Conservation (phyloP, 345 rosid genomes). For the Populus simonii region DNA sequence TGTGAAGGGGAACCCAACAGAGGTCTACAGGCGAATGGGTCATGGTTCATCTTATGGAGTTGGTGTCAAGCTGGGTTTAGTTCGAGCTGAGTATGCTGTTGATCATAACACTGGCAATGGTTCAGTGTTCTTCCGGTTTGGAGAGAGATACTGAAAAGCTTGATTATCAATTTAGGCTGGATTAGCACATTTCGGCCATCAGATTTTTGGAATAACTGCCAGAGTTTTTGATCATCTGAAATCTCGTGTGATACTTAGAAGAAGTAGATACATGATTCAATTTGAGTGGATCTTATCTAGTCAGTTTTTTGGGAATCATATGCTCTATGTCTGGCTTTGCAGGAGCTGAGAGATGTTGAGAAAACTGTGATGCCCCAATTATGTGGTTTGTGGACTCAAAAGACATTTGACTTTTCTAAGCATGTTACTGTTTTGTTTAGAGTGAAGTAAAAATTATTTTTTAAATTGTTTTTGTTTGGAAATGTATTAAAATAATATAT, state of each 20-base stretch:
- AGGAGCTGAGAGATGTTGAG: neutral
- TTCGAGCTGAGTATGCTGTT: slow-evolving; percentile 90
- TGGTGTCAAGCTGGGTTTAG: slow-evolving; percentile 84
- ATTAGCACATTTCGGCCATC: slow-evolving; percentile 12
- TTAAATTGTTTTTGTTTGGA: too few species aligned
- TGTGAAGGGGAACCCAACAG: slow-evolving; percentile 97
- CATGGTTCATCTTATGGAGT: slow-evolving; percentile 89
- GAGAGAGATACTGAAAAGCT: slow-evolving; percentile 71
- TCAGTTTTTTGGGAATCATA: neutral
- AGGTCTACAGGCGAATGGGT: slow-evolving; percentile 85
- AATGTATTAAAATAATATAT: too few species aligned
- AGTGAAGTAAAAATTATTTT: too few species aligned
- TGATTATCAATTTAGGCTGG: slow-evolving; percentile 2
- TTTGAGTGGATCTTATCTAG: slow-evolving; percentile 9
- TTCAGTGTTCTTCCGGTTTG: slow-evolving; percentile 87
- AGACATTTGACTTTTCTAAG: neutral
- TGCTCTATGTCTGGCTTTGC: neutral
- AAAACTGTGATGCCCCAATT: neutral
- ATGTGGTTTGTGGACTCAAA: neutral
- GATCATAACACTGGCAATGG: slow-evolving; percentile 91
- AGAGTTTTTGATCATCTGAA: neutral
- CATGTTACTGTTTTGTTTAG: neutral
- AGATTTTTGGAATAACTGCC: slow-evolving; percentile 6
- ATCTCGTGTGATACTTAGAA: slow-evolving; percentile 11
- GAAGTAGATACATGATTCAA: slow-evolving; percentile 10